Percentiles rank a stretch among this genome's conserved stretches.
phyloP scores from a whole-genome alignment of 1,139 yeast species.

The Scheffersomyces parashehatae region DNA sequence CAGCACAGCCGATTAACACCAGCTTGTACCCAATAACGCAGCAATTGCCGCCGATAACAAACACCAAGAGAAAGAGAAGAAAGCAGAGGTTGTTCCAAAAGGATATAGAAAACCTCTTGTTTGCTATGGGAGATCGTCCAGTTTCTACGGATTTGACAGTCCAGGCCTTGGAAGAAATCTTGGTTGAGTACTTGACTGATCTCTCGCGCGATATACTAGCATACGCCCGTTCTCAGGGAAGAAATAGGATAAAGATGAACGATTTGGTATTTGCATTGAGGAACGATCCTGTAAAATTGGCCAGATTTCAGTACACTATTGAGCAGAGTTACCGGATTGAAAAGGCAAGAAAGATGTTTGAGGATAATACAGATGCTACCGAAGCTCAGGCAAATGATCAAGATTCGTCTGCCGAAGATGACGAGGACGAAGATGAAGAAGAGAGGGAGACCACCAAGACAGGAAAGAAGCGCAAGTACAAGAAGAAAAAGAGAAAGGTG shows the following conservation, averaged over 20 bases:
- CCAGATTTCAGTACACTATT: constrained; percentile 79
- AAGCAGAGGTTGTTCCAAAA: constrained; percentile 53
- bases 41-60: constrained; percentile 5
- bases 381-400: constrained; percentile 4
- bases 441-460: constrained; percentile 7
- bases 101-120: constrained; percentile 73
- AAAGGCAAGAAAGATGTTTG: constrained; percentile 81
- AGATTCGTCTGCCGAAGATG: constrained; percentile 10
- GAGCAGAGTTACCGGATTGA: constrained; percentile 73
- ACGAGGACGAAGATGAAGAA: constrained; percentile 16
- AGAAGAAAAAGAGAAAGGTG: constrained; percentile 6
- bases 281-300: constrained; percentile 79
- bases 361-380: constrained; percentile 40
- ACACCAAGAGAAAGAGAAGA: constrained; percentile 24
- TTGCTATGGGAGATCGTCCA: constrained; percentile 84
- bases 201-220: constrained; percentile 45
- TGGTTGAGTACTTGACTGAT: constrained; percentile 73
- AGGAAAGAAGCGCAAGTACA: constrained; percentile 14
- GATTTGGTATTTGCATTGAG: constrained; percentile 86
- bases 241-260: constrained; percentile 78
- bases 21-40: too few species aligned
- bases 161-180: constrained; percentile 78
- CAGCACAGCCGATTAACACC: too few species aligned
- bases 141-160: constrained; percentile 78
- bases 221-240: constrained; percentile 39